Base-by-base conservation (phyloP, 805 yeast genomes). In the Maudiozyma barnettii region DNA sequence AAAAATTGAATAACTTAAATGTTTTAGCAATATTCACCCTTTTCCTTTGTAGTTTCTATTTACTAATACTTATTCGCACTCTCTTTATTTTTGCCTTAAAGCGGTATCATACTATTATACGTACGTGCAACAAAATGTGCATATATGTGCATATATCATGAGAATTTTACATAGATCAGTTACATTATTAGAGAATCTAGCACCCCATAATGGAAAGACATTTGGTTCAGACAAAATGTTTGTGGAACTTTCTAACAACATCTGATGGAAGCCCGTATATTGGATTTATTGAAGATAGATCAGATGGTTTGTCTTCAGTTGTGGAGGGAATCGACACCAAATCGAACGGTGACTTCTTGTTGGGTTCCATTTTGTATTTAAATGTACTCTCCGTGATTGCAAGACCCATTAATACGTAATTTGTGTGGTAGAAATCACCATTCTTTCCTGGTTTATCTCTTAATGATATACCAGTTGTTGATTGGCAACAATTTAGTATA, bases 381-480 rank as follows among this genome's bases (percentile, higher is more conserved):
- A 47, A 60, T 1, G 45, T 38, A 37, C 45, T 50, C 37, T 61
- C 63, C 2, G 63, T 47, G 12, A 58, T 47, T 3, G 59, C 76
- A 26, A 91, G 67, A 0, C 99, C 99, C 46, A 83, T 67, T 2
- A 90, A 67, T 0, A 81, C 79, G 61, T 93, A 93, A 60, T 90
- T 88, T 1, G 96, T 82, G 59, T 93, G 99, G 64, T 93, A 93
- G 49, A 82, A 83, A 62, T 93, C 99, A 0, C 93, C 80, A 6
- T 64, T 55, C 51, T 75, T 78, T 1, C 87, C 87, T 0, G 98
- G 98, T 63, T 93, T 93, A 62, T 93, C 99, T 42, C 82, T 66
- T 19, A 93, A 68, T 0, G 99, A 99, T 1, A 95, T 95, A 2
- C 57, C 58, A 13, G 65, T 58, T 0, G 57, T 58, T 13, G 71